Conservation (phyloP, 148 eudicot genomes). For the Spergularia bocconei region DNA sequence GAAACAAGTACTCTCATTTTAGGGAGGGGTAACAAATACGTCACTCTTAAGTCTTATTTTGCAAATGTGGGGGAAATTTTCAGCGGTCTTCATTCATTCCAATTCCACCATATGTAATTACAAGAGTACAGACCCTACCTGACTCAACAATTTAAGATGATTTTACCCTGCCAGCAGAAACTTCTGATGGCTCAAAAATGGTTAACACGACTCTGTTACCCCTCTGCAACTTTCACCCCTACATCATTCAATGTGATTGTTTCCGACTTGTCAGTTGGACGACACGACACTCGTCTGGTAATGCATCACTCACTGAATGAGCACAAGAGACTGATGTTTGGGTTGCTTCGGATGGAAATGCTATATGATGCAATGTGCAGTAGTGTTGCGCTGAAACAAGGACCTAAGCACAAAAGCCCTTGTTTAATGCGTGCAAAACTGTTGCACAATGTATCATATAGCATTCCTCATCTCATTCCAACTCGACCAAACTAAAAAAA, state of each 20-base stretch:
- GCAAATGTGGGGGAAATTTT: not conserved
- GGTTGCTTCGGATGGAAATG: not conserved
- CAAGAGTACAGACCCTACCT: conserved; percentile 2
- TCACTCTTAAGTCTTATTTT: not conserved
- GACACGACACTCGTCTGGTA: conserved; percentile 2
- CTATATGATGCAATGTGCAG: no score
- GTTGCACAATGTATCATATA: no score
- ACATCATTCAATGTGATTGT: conserved; percentile 6
- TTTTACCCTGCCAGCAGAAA: conserved; percentile 12
- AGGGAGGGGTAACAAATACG: conserved; percentile 4
- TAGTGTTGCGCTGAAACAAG: no score
- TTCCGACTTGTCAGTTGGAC: not conserved
- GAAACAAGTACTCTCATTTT: not conserved
- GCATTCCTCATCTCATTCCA: no score
- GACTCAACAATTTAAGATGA: not conserved
- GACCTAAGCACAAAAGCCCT: no score
- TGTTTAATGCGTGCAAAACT: no score
- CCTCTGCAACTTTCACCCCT: not conserved
- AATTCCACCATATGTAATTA: not conserved
- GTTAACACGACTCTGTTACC: not conserved
- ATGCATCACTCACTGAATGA: not conserved
- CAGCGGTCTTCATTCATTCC: conserved; percentile 12
- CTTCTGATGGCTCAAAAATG: conserved; percentile 19
- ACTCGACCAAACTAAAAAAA: no score
- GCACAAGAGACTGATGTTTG: not conserved